Base-by-base conservation (phyloP, 208 protist genomes). In the Herpetomonas tarakana region DNA sequence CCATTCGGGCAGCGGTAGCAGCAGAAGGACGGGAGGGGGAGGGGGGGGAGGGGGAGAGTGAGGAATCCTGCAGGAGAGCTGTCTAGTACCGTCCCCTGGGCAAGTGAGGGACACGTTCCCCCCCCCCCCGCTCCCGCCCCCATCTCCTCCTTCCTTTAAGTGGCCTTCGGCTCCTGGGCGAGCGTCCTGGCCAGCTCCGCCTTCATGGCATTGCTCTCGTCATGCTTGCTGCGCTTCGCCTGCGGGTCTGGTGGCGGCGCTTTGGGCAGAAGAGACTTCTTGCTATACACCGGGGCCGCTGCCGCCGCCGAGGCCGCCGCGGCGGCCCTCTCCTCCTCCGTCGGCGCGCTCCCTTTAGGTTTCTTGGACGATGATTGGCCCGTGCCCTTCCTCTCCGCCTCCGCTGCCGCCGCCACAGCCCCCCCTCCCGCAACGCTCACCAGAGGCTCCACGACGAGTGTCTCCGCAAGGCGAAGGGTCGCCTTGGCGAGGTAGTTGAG, bases 181-280 rank as follows among this genome's bases (percentile, higher is more conserved):
- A 41, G 35, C 35, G 35, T 14, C 14, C 35, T 76, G 24, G 65
- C 58, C 22, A 71, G 59, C 51, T 76, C 71, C 12, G 71, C 71
- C 38, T 71, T 71, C 50, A 71, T 65, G 64, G 21, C 57, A n/a
- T 76, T 64, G 29, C 78, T 68, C 11, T 76, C 67, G n/a, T 80
- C 78, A 31, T 84, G 61, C 60, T 80, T 84, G 50, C 73, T 84
- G 7, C 66, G 26, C 52, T 80, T 76, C 35, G 67, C 58, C 22
- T 45, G 6, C 0, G 64, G 57, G 53, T 74, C 66, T 1, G 65
- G 68, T 9, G 70, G 62, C 11, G 67, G 66, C 26, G 52, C 51
- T 21, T 65, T 21, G 19, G 58, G 60, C 16, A 73, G 38, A 2
- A 30, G 47, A 0, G 59, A 57, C 26, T 35, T 24, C 1, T 2